Conservation (phyloP, 768 basidiomycete genomes). For the Boletus reticuloceps region DNA sequence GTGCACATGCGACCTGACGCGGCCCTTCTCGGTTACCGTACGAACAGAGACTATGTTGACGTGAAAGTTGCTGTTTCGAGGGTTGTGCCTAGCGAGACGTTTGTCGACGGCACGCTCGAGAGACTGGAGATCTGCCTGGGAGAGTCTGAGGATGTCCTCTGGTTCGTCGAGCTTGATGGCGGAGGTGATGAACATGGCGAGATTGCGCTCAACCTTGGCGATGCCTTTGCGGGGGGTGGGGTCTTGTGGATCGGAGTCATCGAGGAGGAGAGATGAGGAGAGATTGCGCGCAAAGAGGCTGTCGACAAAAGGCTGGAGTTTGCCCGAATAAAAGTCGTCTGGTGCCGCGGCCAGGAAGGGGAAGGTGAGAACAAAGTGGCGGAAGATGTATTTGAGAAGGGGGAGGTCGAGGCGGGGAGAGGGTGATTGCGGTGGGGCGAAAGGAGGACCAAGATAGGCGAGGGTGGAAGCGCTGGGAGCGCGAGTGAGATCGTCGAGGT, state of each 20-base stretch:
- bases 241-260: constrained; percentile 56
- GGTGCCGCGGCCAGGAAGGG: constrained; percentile 92
- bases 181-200: constrained; percentile 76
- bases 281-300: constrained; percentile 81
- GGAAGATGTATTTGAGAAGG: constrained; percentile 85
- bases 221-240: constrained; percentile 67
- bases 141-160: constrained; percentile 90
- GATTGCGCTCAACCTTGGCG: constrained; percentile 78
- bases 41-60: constrained; percentile 91
- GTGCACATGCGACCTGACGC: constrained; percentile 81
- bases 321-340: constrained; percentile 87
- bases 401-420: constrained; percentile 70
- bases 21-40: constrained; percentile 77
- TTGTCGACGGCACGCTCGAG: constrained; percentile 71
- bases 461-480: constrained; percentile 57
- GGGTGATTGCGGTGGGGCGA: constrained; percentile 65
- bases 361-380: constrained; percentile 91
- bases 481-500: constrained; percentile 66
- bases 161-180: constrained; percentile 79
- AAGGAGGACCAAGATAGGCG: constrained; percentile 87
- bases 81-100: constrained; percentile 48
- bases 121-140: constrained; percentile 78
- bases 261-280: constrained; percentile 44
- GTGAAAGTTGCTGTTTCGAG: constrained; percentile 64
- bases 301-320: constrained; percentile 91